Evolutionary conservation across 257 asterid genomes (phyloP), one percentile per base, ranked within the genome.

Genomic region (Euphrasia confusa): DNA sequence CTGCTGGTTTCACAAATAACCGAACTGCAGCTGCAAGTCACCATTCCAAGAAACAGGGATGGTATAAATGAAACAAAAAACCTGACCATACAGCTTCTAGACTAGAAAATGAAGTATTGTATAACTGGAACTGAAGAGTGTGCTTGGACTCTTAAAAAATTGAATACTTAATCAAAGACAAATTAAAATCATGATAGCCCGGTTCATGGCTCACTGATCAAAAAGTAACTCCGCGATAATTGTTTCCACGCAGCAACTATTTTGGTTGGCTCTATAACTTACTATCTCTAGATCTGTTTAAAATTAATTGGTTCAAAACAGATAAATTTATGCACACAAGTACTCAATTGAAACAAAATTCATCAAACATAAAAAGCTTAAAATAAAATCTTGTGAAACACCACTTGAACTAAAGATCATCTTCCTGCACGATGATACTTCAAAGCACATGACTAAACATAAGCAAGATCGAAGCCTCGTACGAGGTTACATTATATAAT

Each of bases 171-270:
- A 37, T 37, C 42, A 2, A 37, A 37, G 42, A 37, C 10, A 37
- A 37, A 37, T 9, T 37, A 37, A 7, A 37, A 37, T 9, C 42
- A 37, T 37, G 11, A 37, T 37, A 37, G 10, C 8, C 8, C 10
- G 9, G 50, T 44, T 10, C 50, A 32, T 7, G 45, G 65, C 65
- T 67, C 63, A 82, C 85, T 74, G 67, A 67, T 58, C 55, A 61
- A 62, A 71, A 7, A 63, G 68, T 26, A 70, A 48, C 67, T 71
- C 70, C 54, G 18, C 15, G 27, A 65, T 60, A 60, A 30, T 64
- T 35, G 56, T 65, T 40, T 58, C 64, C 67, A 61, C 24, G 21
- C 59, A 7, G 63, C 61, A 63, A 68, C 60, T 63, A 65, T 32
- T 28, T 35, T 39, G 7, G 44, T 50, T 62, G 69, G 74, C 77